Conservation (phyloP, 805 yeast genomes). For the Candida tallmaniae region DNA sequence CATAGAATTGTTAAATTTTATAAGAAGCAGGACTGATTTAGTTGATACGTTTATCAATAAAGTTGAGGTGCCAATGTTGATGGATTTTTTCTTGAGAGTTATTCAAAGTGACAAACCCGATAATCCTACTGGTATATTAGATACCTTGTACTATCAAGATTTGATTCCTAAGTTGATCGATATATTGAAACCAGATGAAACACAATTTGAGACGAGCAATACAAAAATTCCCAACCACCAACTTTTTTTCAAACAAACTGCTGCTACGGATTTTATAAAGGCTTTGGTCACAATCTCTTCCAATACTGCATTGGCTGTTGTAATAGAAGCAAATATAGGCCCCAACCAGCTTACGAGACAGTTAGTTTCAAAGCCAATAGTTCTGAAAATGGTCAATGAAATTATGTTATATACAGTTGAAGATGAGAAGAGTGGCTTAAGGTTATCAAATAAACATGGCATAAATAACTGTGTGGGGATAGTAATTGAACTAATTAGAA, state of each 20-base stretch:
- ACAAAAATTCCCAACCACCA: conserved; percentile 24
- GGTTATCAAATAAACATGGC: conserved; percentile 67
- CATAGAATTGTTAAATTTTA: conserved; percentile 64
- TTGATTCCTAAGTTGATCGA: conserved; percentile 70
- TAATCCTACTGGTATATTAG: conserved; percentile 81
- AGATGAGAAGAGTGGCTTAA: conserved; percentile 10
- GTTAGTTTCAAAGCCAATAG: conserved; percentile 70
- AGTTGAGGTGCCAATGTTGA: conserved; percentile 87
- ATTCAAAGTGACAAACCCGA: conserved; percentile 93
- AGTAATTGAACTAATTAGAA: conserved; percentile 88
- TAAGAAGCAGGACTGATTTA: conserved; percentile 61
- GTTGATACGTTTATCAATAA: conserved; percentile 81
- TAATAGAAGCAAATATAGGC: conserved; percentile 88
- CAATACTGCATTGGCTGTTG: conserved; percentile 63
- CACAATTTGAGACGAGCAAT: conserved; percentile 40
- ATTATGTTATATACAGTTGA: conserved; percentile 49
- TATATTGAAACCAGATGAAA: conserved; percentile 61
- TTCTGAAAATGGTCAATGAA: conserved; percentile 62
- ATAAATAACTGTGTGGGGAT: conserved; percentile 93
- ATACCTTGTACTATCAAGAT: conserved; percentile 64
- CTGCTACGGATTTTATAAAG: conserved; percentile 92
- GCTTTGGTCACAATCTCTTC: conserved; percentile 94
- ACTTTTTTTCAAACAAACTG: conserved; percentile 62
- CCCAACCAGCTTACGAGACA: conserved; percentile 93
- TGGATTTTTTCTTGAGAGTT: conserved; percentile 86